A percentile compares a stretch with the other conserved stretches of the same genome.
phyloP scores from a whole-genome alignment of 2,329 filamentous ascomycete species.

The Lecanicillium sp. region DNA sequence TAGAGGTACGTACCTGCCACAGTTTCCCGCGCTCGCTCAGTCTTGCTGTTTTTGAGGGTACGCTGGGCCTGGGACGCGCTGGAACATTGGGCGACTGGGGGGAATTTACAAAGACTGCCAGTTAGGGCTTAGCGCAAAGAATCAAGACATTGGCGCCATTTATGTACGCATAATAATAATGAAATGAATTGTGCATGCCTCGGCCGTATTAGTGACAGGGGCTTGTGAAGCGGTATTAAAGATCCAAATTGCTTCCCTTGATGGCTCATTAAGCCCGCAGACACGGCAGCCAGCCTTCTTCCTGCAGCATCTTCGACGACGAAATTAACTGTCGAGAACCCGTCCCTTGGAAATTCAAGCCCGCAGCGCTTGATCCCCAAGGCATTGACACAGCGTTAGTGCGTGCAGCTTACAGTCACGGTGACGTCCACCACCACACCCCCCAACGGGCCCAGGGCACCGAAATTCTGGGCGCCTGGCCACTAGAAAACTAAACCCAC shows the following conservation, averaged over 20 bases:
- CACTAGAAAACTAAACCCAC: constrained; percentile 10
- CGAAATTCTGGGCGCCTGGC: neutral
- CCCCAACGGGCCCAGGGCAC: neutral
- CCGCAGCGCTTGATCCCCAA: too few relatives aligned
- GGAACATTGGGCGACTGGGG: neutral
- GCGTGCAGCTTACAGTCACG: constrained; percentile 8
- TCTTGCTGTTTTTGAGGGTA: neutral
- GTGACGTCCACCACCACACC: constrained; percentile 7
- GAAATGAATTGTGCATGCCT: constrained; percentile 8
- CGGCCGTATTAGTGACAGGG: constrained; percentile 8
- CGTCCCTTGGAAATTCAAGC: too few relatives aligned
- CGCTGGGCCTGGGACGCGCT: neutral
- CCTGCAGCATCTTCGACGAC: too few relatives aligned
- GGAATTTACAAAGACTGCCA: neutral
- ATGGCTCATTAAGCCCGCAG: neutral
- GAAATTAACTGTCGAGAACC: too few relatives aligned
- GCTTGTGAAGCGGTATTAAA: constrained; percentile 3
- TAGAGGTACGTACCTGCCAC: neutral
- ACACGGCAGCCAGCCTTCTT: neutral
- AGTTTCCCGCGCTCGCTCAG: neutral
- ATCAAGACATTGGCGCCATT: neutral
- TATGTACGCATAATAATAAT: constrained; percentile 8
- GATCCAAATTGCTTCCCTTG: constrained; percentile 6
- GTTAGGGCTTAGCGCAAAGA: constrained; percentile 4
- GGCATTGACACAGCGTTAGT: too few relatives aligned